These are phyloP conservation scores for Flaveria linearis DNA, from an alignment of 129 eudicot species.

Conservation along the genomic window DNA sequence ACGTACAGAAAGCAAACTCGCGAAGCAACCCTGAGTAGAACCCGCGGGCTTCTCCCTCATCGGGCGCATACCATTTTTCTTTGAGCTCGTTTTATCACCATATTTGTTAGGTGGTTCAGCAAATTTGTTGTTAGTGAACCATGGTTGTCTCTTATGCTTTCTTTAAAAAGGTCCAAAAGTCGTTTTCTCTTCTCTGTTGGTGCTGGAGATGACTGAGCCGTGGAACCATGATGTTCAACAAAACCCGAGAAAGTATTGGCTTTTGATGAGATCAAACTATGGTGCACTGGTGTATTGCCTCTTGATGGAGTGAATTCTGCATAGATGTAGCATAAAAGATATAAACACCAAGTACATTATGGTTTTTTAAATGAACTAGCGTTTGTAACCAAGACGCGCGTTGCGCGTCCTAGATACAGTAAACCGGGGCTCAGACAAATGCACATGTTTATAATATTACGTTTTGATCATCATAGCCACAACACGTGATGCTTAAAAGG, in stretches of 20 bases:
- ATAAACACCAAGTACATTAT: neutral
- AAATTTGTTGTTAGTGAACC: constrained; percentile 1
- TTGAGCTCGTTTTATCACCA: constrained; percentile 19
- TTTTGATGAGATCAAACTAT: neutral
- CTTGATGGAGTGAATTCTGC: constrained; percentile 66
- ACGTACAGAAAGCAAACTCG: constrained; percentile 39
- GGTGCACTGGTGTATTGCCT: constrained; percentile 45
- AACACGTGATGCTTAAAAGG: no score
- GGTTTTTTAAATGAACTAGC: neutral
- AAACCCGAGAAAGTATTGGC: neutral
- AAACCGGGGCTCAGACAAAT: no score
- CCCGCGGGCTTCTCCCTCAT: constrained; percentile 21
- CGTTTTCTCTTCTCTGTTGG: constrained; percentile 43
- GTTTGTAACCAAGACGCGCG: no score
- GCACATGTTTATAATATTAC: no score
- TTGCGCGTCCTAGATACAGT: no score
- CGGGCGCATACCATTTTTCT: constrained; percentile 17
- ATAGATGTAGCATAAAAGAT: neutral
- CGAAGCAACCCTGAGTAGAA: constrained; percentile 41
- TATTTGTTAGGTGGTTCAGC: constrained; percentile 21
- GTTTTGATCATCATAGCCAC: no score
- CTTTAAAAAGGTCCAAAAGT: constrained; percentile 57
- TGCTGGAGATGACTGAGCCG: constrained; percentile 32
- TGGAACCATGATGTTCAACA: neutral
- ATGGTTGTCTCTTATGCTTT: constrained; percentile 40